Conservation (phyloP, 31 red algal genomes). For the Asparagopsis taxiformis region DNA sequence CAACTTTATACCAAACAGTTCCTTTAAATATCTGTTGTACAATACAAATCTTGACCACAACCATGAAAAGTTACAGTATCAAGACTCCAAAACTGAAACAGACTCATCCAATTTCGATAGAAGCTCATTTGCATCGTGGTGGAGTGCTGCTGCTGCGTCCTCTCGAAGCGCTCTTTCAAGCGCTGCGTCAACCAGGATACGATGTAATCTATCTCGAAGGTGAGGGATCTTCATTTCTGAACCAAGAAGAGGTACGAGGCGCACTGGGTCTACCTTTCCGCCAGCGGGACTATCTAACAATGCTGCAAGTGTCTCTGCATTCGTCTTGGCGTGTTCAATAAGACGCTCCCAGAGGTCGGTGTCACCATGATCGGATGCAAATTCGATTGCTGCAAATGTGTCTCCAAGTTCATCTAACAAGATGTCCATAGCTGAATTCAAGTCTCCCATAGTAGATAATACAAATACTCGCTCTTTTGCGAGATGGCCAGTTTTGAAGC, state of each 20-base stretch:
- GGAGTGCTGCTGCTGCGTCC: conserved; percentile 67
- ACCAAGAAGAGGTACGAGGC: conserved; percentile 67
- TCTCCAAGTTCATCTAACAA: conserved; percentile 84
- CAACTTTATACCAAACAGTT: not conserved
- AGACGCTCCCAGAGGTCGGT: conserved; percentile 68
- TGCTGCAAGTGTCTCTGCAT: conserved; percentile 71
- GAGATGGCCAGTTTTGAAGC: conserved; percentile 44
- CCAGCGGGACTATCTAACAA: conserved; percentile 66
- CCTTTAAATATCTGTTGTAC: conserved; percentile 4
- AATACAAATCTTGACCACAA: conserved; percentile 16
- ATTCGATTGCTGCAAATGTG: conserved; percentile 79
- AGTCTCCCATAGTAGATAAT: conserved; percentile 79
- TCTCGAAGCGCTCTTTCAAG: conserved; percentile 82
- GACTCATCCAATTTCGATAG: conserved; percentile 58
- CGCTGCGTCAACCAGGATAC: conserved; percentile 80
- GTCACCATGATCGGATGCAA: conserved; percentile 82
- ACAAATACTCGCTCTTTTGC: conserved; percentile 83
- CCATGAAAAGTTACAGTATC: not conserved
- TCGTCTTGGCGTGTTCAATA: conserved; percentile 68
- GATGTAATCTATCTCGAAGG: conserved; percentile 78
- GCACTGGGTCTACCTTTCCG: conserved; percentile 78
- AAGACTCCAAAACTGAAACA: conserved; percentile 35
- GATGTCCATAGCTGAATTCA: conserved; percentile 83
- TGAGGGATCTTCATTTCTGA: conserved; percentile 71
- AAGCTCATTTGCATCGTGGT: conserved; percentile 66